These are phyloP conservation scores for Lipomyces sp. DNA, from an alignment of 805 yeast species.

Conservation along the genomic window DNA sequence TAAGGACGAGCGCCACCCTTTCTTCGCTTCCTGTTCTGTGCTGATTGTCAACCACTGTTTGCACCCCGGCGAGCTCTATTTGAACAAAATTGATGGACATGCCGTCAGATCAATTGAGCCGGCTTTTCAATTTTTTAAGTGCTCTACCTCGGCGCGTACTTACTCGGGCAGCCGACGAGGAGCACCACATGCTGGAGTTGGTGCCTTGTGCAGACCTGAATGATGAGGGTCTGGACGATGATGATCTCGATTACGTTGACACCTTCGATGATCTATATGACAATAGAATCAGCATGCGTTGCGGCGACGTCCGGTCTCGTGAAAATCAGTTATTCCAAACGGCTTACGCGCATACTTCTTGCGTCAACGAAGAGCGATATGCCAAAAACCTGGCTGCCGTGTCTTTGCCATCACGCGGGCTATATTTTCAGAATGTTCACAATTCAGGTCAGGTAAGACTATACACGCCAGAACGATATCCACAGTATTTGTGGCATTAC, in stretches of 20 bases:
- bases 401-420: background rate
- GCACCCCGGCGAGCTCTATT: too few relatives aligned
- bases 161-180: background rate
- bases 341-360: background rate
- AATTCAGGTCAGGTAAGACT: background rate
- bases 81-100: background rate
- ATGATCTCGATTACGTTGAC: background rate
- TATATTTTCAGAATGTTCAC: background rate
- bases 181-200: background rate
- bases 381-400: background rate
- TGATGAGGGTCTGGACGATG: background rate
- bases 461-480: background rate
- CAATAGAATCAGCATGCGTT: background rate
- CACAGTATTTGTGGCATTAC: background rate
- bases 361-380: background rate
- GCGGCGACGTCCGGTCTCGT: background rate
- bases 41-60: background rate
- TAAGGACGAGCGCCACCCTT: background rate
- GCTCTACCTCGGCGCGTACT: background rate
- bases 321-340: background rate
- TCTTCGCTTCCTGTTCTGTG: background rate
- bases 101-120: background rate
- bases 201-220: background rate
- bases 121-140: background rate
- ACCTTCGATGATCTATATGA: background rate